These are phyloP conservation scores for Phialophora expanda DNA, from an alignment of 2,329 filamentous ascomycete genomes.

Conservation along the genomic window DNA sequence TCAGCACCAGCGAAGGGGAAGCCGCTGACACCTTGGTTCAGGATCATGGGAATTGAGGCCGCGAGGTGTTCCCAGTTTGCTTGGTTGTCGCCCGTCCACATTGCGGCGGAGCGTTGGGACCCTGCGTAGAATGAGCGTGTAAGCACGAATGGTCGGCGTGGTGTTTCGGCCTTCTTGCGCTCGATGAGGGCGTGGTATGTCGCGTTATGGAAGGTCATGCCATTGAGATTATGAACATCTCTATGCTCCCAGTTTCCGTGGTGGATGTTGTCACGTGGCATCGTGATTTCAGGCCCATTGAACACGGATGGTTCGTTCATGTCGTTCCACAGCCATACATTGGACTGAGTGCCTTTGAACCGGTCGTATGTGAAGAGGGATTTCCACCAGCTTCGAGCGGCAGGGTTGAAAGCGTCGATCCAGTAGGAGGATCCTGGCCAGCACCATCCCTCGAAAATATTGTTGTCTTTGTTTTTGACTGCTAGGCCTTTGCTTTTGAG, in stretches of 20 bases:
- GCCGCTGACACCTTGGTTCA: slow-evolving; percentile 89
- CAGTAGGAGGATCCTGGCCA: slow-evolving; percentile 98
- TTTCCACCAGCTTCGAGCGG: slow-evolving; percentile 89
- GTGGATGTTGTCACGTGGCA: slow-evolving; percentile 98
- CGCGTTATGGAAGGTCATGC: slow-evolving; percentile 92
- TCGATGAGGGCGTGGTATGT: slow-evolving; percentile 83
- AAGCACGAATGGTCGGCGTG: slow-evolving; percentile 81
- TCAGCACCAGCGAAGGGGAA: slow-evolving; percentile 95
- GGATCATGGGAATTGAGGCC: slow-evolving; percentile 88
- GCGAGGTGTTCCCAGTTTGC: slow-evolving; percentile 89
- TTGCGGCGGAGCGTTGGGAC: slow-evolving; percentile 85
- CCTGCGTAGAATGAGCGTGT: slow-evolving; percentile 93
- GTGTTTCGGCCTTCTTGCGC: slow-evolving; percentile 82
- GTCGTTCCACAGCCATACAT: slow-evolving; percentile 97
- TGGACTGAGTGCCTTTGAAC: slow-evolving; percentile 84
- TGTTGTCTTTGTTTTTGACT: slow-evolving; percentile 86
- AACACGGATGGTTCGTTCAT: slow-evolving; percentile 99
- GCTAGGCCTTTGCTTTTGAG: slow-evolving; percentile 82
- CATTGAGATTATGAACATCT: slow-evolving; percentile 94
- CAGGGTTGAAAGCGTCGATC: slow-evolving; percentile 96
- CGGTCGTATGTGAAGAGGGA: slow-evolving; percentile 82
- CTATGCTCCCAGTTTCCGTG: slow-evolving; percentile 92
- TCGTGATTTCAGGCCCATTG: slow-evolving; percentile 96
- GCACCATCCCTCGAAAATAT: slow-evolving; percentile 94
- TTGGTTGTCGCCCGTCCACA: slow-evolving; percentile 99